Base-by-base conservation (phyloP, 192 early-diverging fungal genomes). In the Spinellus fusiger region DNA sequence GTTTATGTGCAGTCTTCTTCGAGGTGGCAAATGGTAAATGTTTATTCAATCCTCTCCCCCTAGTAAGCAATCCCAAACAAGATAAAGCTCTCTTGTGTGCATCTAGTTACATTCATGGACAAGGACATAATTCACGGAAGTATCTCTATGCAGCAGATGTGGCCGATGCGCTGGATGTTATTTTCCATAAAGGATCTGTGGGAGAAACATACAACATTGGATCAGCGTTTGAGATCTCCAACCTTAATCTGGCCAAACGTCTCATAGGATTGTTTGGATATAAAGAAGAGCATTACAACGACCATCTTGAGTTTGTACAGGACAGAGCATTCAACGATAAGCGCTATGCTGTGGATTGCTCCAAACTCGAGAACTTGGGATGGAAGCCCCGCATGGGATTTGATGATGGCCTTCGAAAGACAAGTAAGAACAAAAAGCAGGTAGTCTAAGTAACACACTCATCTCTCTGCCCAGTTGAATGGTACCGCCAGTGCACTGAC, bases 181-280 rank as follows among this genome's bases (percentile, higher is more conserved):
- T 92, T 52, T 66, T 92, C 37, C 75, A 89, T 49, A 64, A 75
- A 10, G 90, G 90, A 6, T 46, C 70, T 20, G 65, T 80, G 28
- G 90, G 90, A 23, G 80, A 92, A 63, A 85, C 82, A 12, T 92
- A 92, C 73, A 92, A 92, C 69, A 90, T 92, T 35, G 87, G 87
- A 1, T 81, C 80, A 18, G 77, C 80, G 6, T 73, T 79, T 54
- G 90, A 92, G 54, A 67, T 90, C 8, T 83, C 80, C 31, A 92
- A 92, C 58, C 64, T 86, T 3, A 79, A 81, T 12, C 65, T 92
- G 44, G 82, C 85, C 18, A 74, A 75, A 52, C 64, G 68, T 20
- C 66, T 90, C 33, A 77, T 87, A 13, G 70, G 73, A 46, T 31
- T 74, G 18, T 80, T 86, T 67, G 78, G 70, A 10, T 51, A 59